Base-by-base conservation (phyloP, 169 alveolate species). In the Sarcocystis neurona region DNA sequence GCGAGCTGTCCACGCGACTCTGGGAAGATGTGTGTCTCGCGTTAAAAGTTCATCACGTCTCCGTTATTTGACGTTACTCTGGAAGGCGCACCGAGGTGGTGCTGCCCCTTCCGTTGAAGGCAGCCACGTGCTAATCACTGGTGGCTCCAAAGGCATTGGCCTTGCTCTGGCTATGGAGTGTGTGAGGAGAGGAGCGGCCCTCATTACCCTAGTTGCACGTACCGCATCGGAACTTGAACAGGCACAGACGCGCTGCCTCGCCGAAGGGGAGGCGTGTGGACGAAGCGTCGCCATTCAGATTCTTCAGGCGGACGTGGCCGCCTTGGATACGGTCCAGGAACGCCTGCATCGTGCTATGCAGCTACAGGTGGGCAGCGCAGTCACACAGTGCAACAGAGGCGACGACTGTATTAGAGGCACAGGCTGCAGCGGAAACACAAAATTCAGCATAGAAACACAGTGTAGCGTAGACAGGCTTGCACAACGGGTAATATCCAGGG, bases 121-220 rank as follows among this genome's bases (percentile, higher is more conserved):
- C 10, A 39, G 88, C 30, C 92, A 89, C 58, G 92, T 79, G 5
- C 70, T 89, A 47, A 79, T 89, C 58, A 89, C 89, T 10, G 92
- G 92, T 8, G 92, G 89, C 2, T 89, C 92, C 3, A 80, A 80
- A 34, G 92, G 92, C 32, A 68, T 89, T 8, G 92, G 92, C 20
- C 48, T 79, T 32, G 84, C 88, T 34, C 56, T 89, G 23, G 92
- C 92, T 15, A 53, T 41, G 50, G 89, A 56, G 72, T 86, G 79
- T 41, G 92, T 89, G 3, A 32, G 63, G 32, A 63, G 75, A 37
- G 47, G 53, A 34, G 89, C 92, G 53, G 39, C 39, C 15, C 39
- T 79, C 44, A n/a, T 89, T 15, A 75, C 92, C 30, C 68, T 89
- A 23, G 86, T 89, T 3, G 92, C 89, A 4, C 89, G 92, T 8